Evolutionary conservation across 2,329 filamentous ascomycete species (phyloP).

Genomic region (Talaromyces sp.): DNA sequence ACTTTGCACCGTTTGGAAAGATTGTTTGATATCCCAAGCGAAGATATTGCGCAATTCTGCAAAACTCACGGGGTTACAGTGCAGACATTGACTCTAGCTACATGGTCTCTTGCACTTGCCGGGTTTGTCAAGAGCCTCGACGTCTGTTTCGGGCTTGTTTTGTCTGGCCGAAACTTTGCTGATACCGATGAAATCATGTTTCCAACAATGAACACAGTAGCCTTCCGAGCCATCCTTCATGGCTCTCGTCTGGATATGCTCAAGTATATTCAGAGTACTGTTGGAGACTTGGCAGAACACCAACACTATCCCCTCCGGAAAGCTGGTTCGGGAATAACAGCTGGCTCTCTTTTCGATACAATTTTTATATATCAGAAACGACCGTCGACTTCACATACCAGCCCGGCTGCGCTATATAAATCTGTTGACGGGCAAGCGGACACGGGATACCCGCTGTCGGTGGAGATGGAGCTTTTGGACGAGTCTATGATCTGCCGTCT

Average conservation of each 20-base stretch:
- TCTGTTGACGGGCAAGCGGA: constrained; percentile 61
- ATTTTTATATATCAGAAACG: constrained; percentile 63
- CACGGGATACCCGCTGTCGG: constrained; percentile 75
- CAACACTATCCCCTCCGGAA: constrained; percentile 75
- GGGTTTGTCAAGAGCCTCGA: constrained; percentile 61
- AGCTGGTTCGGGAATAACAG: constrained; percentile 51
- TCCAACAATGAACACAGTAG: constrained; percentile 88
- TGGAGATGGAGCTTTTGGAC: constrained; percentile 66
- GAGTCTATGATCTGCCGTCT: constrained; percentile 62
- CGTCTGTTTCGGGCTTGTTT: constrained; percentile 73
- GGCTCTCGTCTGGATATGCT: constrained; percentile 62
- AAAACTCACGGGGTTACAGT: constrained; percentile 62
- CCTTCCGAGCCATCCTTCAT: constrained; percentile 67
- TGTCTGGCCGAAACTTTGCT: constrained; percentile 77
- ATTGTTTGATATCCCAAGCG: constrained; percentile 26
- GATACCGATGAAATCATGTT: constrained; percentile 66
- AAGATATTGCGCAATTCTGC: constrained; percentile 56
- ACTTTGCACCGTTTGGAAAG: constrained; percentile 24
- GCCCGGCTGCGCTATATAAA: constrained; percentile 45
- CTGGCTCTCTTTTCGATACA: constrained; percentile 54
- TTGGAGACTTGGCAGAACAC: constrained; percentile 61
- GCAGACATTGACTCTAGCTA: constrained; percentile 70
- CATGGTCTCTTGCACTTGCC: constrained; percentile 69
- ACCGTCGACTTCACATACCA: constrained; percentile 26
- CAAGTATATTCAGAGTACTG: constrained; percentile 66